Percentiles rank a stretch among this genome's conserved stretches.
Evolutionary conservation across 2,329 filamentous ascomycete genomes (phyloP).

Genomic region (Ophiostoma himal-ulmi): DNA sequence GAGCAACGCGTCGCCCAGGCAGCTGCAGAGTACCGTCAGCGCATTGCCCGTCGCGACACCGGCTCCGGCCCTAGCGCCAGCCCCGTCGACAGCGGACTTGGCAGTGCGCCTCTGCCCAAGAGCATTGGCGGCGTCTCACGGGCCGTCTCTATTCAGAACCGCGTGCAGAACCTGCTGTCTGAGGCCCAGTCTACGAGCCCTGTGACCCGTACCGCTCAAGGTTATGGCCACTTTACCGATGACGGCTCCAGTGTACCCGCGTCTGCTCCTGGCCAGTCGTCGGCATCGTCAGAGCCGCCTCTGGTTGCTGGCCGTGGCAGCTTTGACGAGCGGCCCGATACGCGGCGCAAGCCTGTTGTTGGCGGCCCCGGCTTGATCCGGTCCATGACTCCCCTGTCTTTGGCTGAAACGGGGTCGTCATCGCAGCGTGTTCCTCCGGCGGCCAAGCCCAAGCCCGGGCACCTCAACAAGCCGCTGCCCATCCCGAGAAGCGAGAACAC

Average conservation of each 20-base stretch:
- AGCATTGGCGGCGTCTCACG: conserved; percentile 55
- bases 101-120: conserved; percentile 36
- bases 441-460: conserved; percentile 57
- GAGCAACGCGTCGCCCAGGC: conserved; percentile 85
- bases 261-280: conserved; percentile 18
- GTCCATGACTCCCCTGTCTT: neutral
- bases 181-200: conserved; percentile 60
- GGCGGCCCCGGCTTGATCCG: conserved; percentile 1
- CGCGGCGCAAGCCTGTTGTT: conserved; percentile 21
- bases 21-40: conserved; percentile 78
- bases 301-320: conserved; percentile 23
- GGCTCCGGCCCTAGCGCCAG: neutral
- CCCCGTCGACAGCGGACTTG: conserved; percentile 26
- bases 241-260: conserved; percentile 30
- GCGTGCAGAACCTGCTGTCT: conserved; percentile 77
- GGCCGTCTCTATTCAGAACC: conserved; percentile 83
- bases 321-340: conserved; percentile 19
- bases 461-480: conserved; percentile 46
- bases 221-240: conserved; percentile 76
- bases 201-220: conserved; percentile 68
- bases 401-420: conserved; percentile 37
- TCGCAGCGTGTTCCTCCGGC: conserved; percentile 19
- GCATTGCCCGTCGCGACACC: conserved; percentile 58
- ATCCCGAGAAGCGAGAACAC: conserved; percentile 14
- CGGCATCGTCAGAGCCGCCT: conserved; percentile 24